A percentile compares a stretch with the other conserved stretches of the same genome.
phyloP scores from a whole-genome alignment of 2,329 filamentous ascomycete genomes.

The Coniochaeta pulveracea region DNA sequence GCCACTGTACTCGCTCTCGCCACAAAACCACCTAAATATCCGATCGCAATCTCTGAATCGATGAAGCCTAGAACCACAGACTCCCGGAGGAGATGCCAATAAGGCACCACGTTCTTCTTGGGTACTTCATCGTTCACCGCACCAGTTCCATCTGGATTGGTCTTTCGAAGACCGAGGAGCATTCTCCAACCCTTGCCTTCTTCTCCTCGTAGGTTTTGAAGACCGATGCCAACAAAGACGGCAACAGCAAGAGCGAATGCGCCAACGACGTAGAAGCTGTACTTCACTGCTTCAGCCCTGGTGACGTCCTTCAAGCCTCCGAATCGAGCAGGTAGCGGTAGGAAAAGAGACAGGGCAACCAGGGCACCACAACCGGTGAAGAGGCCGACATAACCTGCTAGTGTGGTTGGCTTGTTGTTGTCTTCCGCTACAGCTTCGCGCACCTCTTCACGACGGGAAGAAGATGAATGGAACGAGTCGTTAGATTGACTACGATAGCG shows the following conservation, averaged over 20 bases:
- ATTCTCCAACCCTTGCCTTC: slow-evolving; percentile 62
- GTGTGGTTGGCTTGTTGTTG: slow-evolving; percentile 37
- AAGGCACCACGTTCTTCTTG: slow-evolving; percentile 33
- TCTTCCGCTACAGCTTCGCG: slow-evolving; percentile 10
- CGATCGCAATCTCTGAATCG: slow-evolving; percentile 70
- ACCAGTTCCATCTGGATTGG: slow-evolving; percentile 10
- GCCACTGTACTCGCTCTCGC: slow-evolving; percentile 89
- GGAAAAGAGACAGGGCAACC: slow-evolving; percentile 68
- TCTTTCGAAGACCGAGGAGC: slow-evolving; percentile 32
- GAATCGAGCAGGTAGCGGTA: slow-evolving; percentile 79
- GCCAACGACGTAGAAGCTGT: slow-evolving; percentile 83
- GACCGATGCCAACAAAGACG: slow-evolving; percentile 65
- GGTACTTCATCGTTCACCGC: slow-evolving; percentile 6
- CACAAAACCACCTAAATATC: slow-evolving; percentile 89
- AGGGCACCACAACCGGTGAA: slow-evolving; percentile 90
- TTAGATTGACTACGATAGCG: slow-evolving; percentile 25
- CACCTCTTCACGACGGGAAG: too few species aligned
- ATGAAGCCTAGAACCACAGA: slow-evolving; percentile 60
- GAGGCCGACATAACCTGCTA: slow-evolving; percentile 84
- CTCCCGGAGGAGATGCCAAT: slow-evolving; percentile 47
- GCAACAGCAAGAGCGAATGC: slow-evolving; percentile 61
- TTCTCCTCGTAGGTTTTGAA: slow-evolving; percentile 60
- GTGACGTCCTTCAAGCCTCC: slow-evolving; percentile 58
- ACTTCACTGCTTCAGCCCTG: slow-evolving; percentile 61
- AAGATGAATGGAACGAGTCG: too few species aligned